Evolutionary conservation across 2,329 filamentous ascomycete genomes (phyloP), one percentile per base, ranked within the genome.

Genomic region (Claviceps citrina): DNA sequence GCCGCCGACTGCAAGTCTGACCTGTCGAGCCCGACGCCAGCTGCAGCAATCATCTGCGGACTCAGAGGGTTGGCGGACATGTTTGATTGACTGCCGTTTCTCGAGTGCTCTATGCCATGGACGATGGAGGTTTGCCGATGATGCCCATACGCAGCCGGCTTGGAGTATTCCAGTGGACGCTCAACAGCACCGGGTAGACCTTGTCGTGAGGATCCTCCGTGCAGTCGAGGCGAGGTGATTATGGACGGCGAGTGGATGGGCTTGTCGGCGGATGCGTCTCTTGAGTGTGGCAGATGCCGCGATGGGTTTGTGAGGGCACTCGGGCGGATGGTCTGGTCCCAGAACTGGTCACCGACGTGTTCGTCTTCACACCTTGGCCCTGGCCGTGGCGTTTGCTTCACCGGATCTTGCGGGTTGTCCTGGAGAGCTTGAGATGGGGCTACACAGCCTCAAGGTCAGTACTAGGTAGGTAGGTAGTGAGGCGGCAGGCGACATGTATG

Each of bases 121-220:
- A 96, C 87, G 51, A 96, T 95, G 36, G 89, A 96, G 1, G 89
- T 93, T 64, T 98, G 86, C 41, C 91, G 80, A 62, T 96, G 86
- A 59, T 98, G 87, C 44, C 84, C 84, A 67, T 96, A 78, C 19
- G 66, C 54, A 26, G 63, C 63, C 32, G 61, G 60, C 54, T 76
- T 78, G 41, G 73, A 76, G 36, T 66, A 48, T 32, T 78, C 74
- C 44, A 68, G 59, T n/a, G 65, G 54, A 48, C 71, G 66, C 50
- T 75, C 71, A 43, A 67, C 56, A 25, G 58, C 59, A 41, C 57
- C 43, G 33, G 22, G 62, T 20, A 66, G 50, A 31, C 52, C 60
- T 22, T 59, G 54, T 45, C 68, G 65, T 42, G 64, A 58, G 26
- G 60, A 49, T 27, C 62, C 53, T 27, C 57, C 53, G 49, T 66